Conservation (phyloP, 352 stramenopile species). For the Vaucheria bursata region DNA sequence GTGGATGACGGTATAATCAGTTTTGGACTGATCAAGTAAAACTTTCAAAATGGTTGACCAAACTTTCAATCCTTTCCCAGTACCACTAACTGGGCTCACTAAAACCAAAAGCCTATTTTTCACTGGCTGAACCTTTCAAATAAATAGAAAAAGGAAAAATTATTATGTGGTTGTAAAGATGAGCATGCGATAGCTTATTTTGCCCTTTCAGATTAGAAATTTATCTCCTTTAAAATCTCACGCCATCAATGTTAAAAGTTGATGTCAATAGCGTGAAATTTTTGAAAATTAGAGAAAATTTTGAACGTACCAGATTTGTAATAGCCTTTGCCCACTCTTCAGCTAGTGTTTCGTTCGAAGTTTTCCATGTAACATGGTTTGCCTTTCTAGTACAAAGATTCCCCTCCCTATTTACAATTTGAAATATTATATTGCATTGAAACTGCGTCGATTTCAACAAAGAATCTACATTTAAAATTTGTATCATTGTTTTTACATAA, state of each 20-base stretch:
- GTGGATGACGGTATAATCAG: neutral
- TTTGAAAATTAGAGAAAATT: neutral
- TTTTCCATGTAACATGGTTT: too few relatives aligned
- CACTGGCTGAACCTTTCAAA: neutral
- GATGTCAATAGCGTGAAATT: neutral
- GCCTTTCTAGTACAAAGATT: too few relatives aligned
- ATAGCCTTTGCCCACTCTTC: too few relatives aligned
- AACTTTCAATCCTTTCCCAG: neutral
- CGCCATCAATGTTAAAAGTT: neutral
- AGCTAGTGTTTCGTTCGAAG: too few relatives aligned
- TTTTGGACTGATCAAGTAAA: neutral
- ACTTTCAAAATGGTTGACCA: slow-evolving; percentile 15
- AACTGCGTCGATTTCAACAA: too few relatives aligned
- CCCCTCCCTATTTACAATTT: too few relatives aligned
- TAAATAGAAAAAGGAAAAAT: too few relatives aligned
- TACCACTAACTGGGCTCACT: slow-evolving; percentile 25
- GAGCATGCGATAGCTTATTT: neutral
- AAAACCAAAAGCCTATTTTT: slow-evolving; percentile 16
- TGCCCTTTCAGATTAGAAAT: neutral
- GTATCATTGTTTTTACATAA: too few relatives aligned
- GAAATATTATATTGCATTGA: too few relatives aligned
- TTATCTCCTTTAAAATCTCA: neutral
- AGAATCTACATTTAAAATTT: too few relatives aligned
- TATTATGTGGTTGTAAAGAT: too few relatives aligned
- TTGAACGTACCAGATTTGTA: neutral